Evolutionary conservation across 305 asterid genomes (phyloP).

Genomic region (Coffea humblotiana): DNA sequence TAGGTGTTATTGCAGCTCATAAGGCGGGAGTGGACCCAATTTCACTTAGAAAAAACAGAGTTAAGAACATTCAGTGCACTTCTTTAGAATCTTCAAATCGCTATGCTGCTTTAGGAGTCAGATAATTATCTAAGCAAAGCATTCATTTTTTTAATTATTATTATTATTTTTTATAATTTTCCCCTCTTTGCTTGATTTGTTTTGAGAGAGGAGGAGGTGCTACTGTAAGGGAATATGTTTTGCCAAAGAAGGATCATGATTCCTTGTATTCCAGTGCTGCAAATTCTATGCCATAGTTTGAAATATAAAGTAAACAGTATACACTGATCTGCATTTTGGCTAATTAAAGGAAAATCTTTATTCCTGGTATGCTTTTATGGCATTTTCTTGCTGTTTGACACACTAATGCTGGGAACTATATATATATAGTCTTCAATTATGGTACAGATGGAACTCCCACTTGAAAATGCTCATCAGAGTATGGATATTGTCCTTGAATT

Average conservation of each 20-base stretch:
- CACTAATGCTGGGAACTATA: background rate
- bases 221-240: background rate
- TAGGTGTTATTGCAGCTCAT: conserved; percentile 85
- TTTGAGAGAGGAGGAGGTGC: background rate
- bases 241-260: background rate
- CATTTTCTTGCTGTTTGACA: background rate
- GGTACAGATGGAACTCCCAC: background rate
- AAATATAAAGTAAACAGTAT: background rate
- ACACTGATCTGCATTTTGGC: background rate
- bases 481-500: background rate
- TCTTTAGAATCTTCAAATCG: conserved; percentile 28
- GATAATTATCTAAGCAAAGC: conserved; percentile 13
- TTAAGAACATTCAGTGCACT: conserved; percentile 39
- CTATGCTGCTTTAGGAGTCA: conserved; percentile 17
- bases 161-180: background rate
- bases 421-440: background rate
- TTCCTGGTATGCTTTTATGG: background rate
- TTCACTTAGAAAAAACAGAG: conserved; percentile 61
- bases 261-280: background rate
- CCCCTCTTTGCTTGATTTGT: background rate
- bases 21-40: conserved; percentile 82
- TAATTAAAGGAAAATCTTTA: background rate
- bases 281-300: background rate
- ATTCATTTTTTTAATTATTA: background rate
- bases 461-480: background rate